phyloP scores from a whole-genome alignment of 75 land plant genomes.

The Sequoiadendron giganteum region DNA sequence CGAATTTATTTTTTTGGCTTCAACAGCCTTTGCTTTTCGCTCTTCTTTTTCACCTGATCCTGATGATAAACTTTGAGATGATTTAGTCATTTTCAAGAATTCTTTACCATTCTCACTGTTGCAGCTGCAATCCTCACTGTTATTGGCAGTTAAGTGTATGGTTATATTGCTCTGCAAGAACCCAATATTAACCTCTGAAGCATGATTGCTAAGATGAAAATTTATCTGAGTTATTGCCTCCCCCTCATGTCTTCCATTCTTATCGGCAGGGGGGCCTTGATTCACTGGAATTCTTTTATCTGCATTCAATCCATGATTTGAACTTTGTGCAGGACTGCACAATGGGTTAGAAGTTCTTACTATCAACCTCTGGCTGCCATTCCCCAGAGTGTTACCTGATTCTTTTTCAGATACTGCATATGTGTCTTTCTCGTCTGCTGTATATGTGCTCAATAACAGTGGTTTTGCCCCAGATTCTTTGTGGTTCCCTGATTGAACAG shows the following conservation, averaged over 20 bases:
- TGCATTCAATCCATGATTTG: constrained; percentile 46
- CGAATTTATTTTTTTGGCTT: constrained; percentile 15
- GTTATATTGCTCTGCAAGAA: constrained; percentile 43
- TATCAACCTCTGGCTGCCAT: constrained; percentile 63
- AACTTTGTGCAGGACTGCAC: constrained; percentile 62
- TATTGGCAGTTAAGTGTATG: constrained; percentile 17
- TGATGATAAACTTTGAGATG: background rate
- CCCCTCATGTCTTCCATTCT: constrained; percentile 46
- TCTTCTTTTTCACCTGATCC: constrained; percentile 7
- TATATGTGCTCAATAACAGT: constrained; percentile 28
- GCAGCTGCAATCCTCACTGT: constrained; percentile 30
- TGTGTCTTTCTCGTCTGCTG: constrained; percentile 34
- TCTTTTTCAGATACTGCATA: constrained; percentile 29
- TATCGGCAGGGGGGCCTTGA: constrained; percentile 53
- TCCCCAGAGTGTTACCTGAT: constrained; percentile 28
- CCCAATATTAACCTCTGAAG: constrained; percentile 33
- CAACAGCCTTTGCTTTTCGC: background rate
- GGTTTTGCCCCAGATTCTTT: constrained; percentile 51
- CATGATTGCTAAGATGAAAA: constrained; percentile 11
- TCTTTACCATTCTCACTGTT: constrained; percentile 26
- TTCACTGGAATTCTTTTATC: constrained; percentile 43
- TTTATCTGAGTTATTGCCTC: constrained; percentile 25
- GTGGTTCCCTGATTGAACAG: constrained; percentile 36
- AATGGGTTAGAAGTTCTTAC: constrained; percentile 83
- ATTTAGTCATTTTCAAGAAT: constrained; percentile 14